Percentiles rank a stretch among this genome's conserved stretches.
Evolutionary conservation across 2,329 filamentous ascomycete species (phyloP).

Genomic region (Aspergillus uvarum): DNA sequence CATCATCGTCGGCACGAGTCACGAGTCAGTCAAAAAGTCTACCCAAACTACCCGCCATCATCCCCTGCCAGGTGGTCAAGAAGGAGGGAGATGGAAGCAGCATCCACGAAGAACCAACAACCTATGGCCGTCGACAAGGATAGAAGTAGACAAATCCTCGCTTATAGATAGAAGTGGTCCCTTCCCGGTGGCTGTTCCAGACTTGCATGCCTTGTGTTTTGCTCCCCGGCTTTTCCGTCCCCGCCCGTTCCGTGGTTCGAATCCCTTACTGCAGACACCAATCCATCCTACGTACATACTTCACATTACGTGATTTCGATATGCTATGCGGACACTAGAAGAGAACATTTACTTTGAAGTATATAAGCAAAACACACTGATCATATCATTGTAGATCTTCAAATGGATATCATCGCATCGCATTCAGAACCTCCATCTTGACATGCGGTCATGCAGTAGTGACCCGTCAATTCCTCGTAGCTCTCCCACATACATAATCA

Average conservation of each 20-base stretch:
- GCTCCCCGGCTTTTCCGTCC: not conserved
- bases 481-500: not conserved
- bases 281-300: too few species aligned
- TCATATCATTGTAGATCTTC: not conserved
- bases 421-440: not conserved
- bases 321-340: too few species aligned
- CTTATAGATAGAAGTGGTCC: not conserved
- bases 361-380: not conserved
- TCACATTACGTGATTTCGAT: too few species aligned
- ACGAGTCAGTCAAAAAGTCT: not conserved
- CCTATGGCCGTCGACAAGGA: not conserved
- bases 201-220: not conserved
- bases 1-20: not conserved
- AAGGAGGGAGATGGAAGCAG: not conserved
- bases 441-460: not conserved
- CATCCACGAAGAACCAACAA: too few species aligned
- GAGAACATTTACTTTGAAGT: too few species aligned
- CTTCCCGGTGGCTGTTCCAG: conserved; percentile 10
- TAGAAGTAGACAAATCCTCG: not conserved
- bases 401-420: conserved; percentile 6
- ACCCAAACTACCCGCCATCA: not conserved
- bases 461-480: not conserved
- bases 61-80: not conserved
- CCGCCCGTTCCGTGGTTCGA: conserved; percentile 10
- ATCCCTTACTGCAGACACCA: too few species aligned